phyloP scores from a whole-genome alignment of 768 basidiomycete species.

The Ramaria sp. region DNA sequence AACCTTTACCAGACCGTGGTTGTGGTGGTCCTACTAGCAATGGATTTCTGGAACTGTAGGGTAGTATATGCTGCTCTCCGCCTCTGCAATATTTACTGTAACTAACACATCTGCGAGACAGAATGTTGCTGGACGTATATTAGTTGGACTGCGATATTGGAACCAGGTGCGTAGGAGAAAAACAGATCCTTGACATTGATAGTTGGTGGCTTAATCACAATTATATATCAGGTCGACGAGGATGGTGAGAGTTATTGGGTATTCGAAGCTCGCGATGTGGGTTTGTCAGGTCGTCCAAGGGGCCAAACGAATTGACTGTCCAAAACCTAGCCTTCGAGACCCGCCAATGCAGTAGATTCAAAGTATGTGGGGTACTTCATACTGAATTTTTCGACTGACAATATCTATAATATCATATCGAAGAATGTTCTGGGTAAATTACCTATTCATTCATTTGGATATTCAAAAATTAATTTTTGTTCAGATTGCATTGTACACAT shows the following conservation, averaged over 20 bases:
- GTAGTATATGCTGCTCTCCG: slow-evolving; percentile 35
- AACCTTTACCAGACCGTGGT: slow-evolving; percentile 52
- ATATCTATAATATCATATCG: background rate
- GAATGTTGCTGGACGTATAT: slow-evolving; percentile 89
- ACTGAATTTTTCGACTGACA: background rate
- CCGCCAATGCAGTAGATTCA: slow-evolving; percentile 80
- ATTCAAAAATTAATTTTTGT: slow-evolving; percentile 3
- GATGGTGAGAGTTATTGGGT: slow-evolving; percentile 97
- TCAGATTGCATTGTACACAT: slow-evolving; percentile 80
- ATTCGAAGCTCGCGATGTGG: slow-evolving; percentile 91
- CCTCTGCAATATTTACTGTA: slow-evolving; percentile 3
- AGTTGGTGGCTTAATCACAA: no score
- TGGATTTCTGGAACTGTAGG: slow-evolving; percentile 98
- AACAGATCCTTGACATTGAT: no score
- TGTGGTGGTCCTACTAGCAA: slow-evolving; percentile 86
- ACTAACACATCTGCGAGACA: slow-evolving; percentile 23
- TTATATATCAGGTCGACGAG: slow-evolving; percentile 64
- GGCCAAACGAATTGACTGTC: slow-evolving; percentile 2
- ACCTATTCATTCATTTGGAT: slow-evolving; percentile 19
- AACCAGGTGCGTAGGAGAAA: slow-evolving; percentile 52
- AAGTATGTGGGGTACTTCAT: slow-evolving; percentile 37
- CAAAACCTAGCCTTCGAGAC: slow-evolving; percentile 60
- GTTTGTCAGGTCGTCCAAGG: slow-evolving; percentile 18
- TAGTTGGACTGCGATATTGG: slow-evolving; percentile 96
- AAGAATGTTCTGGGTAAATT: slow-evolving; percentile 86